phyloP scores from a whole-genome alignment of 2,329 filamentous ascomycete genomes.

The Aureobasidium sp. region DNA sequence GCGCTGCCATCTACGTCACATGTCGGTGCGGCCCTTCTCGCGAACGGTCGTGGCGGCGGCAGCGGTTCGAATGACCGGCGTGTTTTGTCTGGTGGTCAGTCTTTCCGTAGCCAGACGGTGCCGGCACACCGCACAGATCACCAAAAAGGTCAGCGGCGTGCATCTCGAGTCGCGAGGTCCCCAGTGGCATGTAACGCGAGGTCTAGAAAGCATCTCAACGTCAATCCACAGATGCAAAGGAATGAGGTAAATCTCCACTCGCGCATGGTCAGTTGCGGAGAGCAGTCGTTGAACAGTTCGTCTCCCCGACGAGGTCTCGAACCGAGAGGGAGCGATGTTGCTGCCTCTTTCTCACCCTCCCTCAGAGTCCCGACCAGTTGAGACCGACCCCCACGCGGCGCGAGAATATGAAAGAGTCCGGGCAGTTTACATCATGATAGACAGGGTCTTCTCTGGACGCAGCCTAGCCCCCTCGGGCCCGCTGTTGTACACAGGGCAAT shows the following conservation, averaged over 20 bases:
- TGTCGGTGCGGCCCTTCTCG: background rate
- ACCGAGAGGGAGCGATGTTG: background rate
- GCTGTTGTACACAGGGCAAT: conserved; percentile 2
- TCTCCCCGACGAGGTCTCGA: background rate
- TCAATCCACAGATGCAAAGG: background rate
- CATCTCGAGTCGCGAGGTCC: background rate
- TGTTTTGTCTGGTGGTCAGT: background rate
- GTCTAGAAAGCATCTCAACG: conserved; percentile 4
- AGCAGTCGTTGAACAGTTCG: background rate
- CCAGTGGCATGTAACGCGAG: background rate
- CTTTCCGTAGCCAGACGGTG: background rate
- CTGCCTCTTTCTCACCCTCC: background rate
- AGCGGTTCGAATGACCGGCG: background rate
- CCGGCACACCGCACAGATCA: background rate
- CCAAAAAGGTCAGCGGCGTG: background rate
- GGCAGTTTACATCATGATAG: conserved; percentile 8
- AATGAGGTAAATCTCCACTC: background rate
- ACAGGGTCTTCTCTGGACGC: conserved; percentile 5
- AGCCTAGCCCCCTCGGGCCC: conserved; percentile 3
- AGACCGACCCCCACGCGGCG: background rate
- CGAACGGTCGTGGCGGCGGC: background rate
- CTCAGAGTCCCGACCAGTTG: background rate
- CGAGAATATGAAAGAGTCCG: background rate
- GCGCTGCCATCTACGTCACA: background rate
- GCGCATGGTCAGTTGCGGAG: background rate